Conservation (phyloP, 768 basidiomycete genomes). For the Pleurotus citrinopileatus region DNA sequence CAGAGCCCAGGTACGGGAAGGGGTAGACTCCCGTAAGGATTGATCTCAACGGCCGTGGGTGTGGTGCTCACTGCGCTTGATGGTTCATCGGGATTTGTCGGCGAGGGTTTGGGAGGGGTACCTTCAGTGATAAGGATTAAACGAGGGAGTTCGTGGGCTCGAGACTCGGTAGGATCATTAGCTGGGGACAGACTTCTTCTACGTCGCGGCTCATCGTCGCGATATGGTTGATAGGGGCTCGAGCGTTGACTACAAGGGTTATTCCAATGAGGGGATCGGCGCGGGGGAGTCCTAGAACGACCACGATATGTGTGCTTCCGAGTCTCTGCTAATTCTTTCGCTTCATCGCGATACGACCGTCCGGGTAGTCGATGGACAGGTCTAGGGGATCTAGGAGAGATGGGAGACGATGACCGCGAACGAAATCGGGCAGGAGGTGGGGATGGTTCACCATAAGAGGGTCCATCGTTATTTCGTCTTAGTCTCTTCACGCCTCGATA, state of each 20-base stretch:
- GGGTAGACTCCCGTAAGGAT: not conserved
- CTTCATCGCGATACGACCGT: not conserved
- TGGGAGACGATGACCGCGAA: not conserved
- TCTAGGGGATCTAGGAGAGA: not conserved
- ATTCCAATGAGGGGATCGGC: not conserved
- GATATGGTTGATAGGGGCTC: too few relatives aligned
- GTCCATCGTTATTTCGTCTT: not conserved
- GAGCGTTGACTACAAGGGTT: not conserved
- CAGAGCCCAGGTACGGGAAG: slow-evolving; percentile 12
- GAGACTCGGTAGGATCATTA: too few relatives aligned
- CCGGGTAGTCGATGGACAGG: not conserved
- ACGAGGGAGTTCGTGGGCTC: too few relatives aligned
- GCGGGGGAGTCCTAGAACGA: too few relatives aligned
- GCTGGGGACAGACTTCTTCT: too few relatives aligned
- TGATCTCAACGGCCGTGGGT: not conserved
- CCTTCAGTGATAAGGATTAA: too few relatives aligned
- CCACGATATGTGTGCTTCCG: not conserved
- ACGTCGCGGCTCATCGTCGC: too few relatives aligned
- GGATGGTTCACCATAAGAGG: not conserved
- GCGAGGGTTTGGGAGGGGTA: too few relatives aligned
- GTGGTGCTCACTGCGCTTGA: not conserved
- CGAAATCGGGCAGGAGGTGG: not conserved
- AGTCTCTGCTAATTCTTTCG: not conserved
- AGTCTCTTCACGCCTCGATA: not conserved
- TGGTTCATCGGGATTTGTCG: not conserved